Base-by-base conservation (phyloP, 169 alveolate species). In the Plasmodium malariae region DNA sequence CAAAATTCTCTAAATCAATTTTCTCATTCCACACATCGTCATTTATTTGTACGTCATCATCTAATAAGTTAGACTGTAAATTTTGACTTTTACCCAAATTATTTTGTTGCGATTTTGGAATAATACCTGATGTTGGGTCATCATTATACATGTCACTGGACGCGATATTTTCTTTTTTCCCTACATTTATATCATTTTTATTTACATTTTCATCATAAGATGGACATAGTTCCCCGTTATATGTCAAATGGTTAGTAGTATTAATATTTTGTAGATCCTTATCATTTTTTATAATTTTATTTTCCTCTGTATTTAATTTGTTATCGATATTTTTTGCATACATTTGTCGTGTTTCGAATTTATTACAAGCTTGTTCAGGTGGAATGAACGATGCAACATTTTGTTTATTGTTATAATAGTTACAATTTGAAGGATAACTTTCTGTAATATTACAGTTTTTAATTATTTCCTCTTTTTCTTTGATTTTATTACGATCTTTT, bases 11-110 rank as follows among this genome's bases (percentile, higher is more conserved):
- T 36, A 80, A 30, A 32, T 80, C 90, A 32, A 80, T 80, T 80
- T 80, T 51, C 32, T 80, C 90, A 54, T 67, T 37, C 90, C 90
- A 80, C 2, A 80, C 90, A 19, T 80, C 90, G 32, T 63, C 67
- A 62, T 73, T 55, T 49, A 80, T 60, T 67, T 67, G 83, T 40
- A 71, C 63, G 24, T 80, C 90, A 17, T 80, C 90, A 14, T 68
- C 90, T 24, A 83, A 80, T 57, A 71, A 67, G 54, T 19, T 54
- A 43, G 83, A 62, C 28, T 48, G 85, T 40, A 34, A 24, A n/a
- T 80, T 34, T 28, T 80, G 34, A 19, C 30, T 45, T 51, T 51
- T 54, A 26, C 40, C 21, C 6, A 3, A 26, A 19, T 80, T 60
- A 14, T 14, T 40, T 76, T 17, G 28, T 51, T 74, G 37, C 32